Conservation (phyloP, 1,284 basidiomycete genomes). For the Pascua guehoae region DNA sequence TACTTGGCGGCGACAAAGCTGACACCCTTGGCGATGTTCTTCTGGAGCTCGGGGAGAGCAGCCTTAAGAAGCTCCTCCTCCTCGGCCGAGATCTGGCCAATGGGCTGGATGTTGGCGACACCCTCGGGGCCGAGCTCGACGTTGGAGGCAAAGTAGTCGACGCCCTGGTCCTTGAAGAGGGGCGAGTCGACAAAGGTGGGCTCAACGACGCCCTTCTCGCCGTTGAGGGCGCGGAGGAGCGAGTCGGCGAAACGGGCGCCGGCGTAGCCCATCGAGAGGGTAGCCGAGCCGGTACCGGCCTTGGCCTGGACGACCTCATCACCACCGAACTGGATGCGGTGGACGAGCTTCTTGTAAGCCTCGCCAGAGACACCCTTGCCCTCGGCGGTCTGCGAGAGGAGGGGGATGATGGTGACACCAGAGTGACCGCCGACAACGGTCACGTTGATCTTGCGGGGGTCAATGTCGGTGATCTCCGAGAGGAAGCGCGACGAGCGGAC, state of each 20-base stretch:
- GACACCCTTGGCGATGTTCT: conserved; percentile 95
- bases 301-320: conserved; percentile 90
- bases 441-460: conserved; percentile 63
- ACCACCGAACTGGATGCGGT: conserved; percentile 94
- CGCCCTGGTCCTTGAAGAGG: conserved; percentile 69
- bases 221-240: conserved; percentile 78
- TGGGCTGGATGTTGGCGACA: conserved; percentile 80
- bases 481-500: conserved; percentile 96
- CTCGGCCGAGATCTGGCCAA: conserved; percentile 70
- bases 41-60: conserved; percentile 86
- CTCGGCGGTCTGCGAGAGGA: conserved; percentile 84
- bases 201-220: conserved; percentile 78
- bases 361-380: conserved; percentile 56
- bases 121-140: conserved; percentile 81
- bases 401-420: conserved; percentile 92
- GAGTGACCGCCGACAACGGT: conserved; percentile 94
- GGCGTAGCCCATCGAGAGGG: conserved; percentile 84
- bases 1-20: conserved; percentile 58
- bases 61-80: conserved; percentile 84
- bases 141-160: conserved; percentile 78
- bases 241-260: conserved; percentile 79
- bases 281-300: conserved; percentile 80
- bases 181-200: conserved; percentile 81
- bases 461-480: conserved; percentile 67
- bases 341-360: conserved; percentile 61